Conservation (phyloP, 495 filamentous ascomycete genomes). For the Barbatosphaeria neglecta region DNA sequence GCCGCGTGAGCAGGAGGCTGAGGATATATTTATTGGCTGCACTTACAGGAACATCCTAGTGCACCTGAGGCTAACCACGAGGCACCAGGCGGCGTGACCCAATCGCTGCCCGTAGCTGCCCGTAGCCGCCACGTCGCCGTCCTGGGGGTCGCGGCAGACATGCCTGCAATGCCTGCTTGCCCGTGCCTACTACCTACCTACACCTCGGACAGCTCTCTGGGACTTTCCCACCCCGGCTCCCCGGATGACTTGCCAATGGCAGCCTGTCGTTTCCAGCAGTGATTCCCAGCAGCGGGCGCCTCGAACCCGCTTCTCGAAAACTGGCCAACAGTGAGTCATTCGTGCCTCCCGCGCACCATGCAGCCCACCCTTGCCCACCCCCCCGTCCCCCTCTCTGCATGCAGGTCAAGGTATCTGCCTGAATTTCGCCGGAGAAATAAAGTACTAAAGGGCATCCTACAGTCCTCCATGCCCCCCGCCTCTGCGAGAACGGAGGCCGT, state of each 20-base stretch:
- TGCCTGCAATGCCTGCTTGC: background rate
- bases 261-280: background rate
- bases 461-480: background rate
- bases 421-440: background rate
- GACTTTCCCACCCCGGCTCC: too few relatives aligned
- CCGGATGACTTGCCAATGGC: too few relatives aligned
- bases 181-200: background rate
- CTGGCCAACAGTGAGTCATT: background rate
- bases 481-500: background rate
- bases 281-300: background rate
- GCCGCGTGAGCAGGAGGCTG: background rate
- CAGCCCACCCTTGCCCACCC: background rate
- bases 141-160: background rate
- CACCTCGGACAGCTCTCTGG: background rate
- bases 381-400: background rate
- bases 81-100: background rate
- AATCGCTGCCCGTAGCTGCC: too few relatives aligned
- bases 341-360: background rate
- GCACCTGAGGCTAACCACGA: background rate
- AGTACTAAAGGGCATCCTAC: background rate
- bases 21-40: background rate
- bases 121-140: too few relatives aligned
- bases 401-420: background rate
- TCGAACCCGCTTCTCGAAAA: background rate
- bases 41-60: background rate